Conservation (phyloP, 805 yeast genomes). For the Wickerhamomyces chambardii region DNA sequence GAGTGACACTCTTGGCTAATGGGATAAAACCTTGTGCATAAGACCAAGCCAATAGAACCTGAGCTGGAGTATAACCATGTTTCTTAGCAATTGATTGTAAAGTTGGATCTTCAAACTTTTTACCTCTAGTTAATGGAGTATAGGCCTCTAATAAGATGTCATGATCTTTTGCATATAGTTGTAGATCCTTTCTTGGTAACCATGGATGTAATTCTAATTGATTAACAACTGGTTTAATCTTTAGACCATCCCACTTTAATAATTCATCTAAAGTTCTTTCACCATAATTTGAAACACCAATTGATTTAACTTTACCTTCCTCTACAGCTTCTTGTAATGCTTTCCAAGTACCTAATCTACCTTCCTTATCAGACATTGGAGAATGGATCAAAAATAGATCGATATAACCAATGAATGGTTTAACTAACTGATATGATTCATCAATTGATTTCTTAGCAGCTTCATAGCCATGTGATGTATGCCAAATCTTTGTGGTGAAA, state of each 20-base stretch:
- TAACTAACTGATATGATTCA: conserved; percentile 41
- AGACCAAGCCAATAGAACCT: conserved; percentile 45
- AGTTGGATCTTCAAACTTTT: conserved; percentile 31
- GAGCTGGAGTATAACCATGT: conserved; percentile 30
- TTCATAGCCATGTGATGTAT: background rate
- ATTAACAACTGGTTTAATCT: conserved; percentile 58
- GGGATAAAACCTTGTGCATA: conserved; percentile 44
- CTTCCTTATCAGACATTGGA: conserved; percentile 39
- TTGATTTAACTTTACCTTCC: conserved; percentile 47
- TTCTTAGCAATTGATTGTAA: conserved; percentile 29
- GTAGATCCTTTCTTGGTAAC: conserved; percentile 26
- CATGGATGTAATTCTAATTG: conserved; percentile 52
- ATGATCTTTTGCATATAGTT: conserved; percentile 30
- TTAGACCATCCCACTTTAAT: conserved; percentile 45
- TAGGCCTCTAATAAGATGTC: conserved; percentile 45
- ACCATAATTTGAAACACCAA: conserved; percentile 78
- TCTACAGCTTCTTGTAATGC: conserved; percentile 71
- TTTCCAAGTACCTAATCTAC: conserved; percentile 55
- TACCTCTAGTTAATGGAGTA: conserved; percentile 48
- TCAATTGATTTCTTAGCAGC: conserved; percentile 27
- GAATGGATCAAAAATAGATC: conserved; percentile 65
- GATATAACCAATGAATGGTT: conserved; percentile 45
- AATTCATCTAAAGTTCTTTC: conserved; percentile 54
- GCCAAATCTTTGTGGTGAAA: conserved; percentile 65
- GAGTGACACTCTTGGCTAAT: conserved; percentile 31